Evolutionary conservation across 352 stramenopile species (phyloP).

Genomic region (Hyaloperonospora brassicae): DNA sequence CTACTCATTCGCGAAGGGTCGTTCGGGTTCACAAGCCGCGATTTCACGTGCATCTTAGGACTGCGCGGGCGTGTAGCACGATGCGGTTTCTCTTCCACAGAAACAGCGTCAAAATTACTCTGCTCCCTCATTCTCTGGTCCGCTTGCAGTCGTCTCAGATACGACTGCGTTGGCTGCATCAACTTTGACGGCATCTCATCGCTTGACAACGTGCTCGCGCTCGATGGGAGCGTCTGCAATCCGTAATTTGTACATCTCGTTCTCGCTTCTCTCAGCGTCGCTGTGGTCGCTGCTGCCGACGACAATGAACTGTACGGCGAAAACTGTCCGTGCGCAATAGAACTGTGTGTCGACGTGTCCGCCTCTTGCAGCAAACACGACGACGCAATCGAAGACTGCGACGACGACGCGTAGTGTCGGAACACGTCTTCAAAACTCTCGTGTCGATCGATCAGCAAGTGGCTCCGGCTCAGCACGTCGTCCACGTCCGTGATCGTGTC

Average conservation of each 20-base stretch:
- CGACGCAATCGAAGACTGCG: slow-evolving; percentile 36
- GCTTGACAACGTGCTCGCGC: slow-evolving; percentile 11
- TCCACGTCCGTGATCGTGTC: slow-evolving; percentile 16
- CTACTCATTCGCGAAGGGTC: slow-evolving; percentile 59
- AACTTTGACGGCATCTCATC: slow-evolving; percentile 37
- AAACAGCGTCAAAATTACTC: slow-evolving; percentile 33
- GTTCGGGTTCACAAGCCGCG: slow-evolving; percentile 27
- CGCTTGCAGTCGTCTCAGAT: slow-evolving; percentile 44
- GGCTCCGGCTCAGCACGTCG: slow-evolving; percentile 25
- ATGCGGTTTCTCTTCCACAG: slow-evolving; percentile 36
- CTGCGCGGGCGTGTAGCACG: slow-evolving; percentile 47
- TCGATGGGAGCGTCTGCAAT: slow-evolving; percentile 3
- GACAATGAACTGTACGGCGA: slow-evolving; percentile 24
- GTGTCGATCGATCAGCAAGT: slow-evolving; percentile 31
- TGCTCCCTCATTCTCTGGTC: slow-evolving; percentile 51
- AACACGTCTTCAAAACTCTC: slow-evolving; percentile 56
- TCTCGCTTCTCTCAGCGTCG: slow-evolving; percentile 2
- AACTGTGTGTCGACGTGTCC: slow-evolving; percentile 32
- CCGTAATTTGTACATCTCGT: background rate
- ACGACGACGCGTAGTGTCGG: slow-evolving; percentile 47
- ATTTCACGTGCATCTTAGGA: slow-evolving; percentile 41
- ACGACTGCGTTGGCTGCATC: slow-evolving; percentile 64
- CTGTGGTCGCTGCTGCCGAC: slow-evolving; percentile 15
- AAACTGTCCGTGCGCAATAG: slow-evolving; percentile 17
- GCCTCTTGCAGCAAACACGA: slow-evolving; percentile 37